Conservation (phyloP, 768 basidiomycete genomes). For the Phlebiopsis gigantea region DNA sequence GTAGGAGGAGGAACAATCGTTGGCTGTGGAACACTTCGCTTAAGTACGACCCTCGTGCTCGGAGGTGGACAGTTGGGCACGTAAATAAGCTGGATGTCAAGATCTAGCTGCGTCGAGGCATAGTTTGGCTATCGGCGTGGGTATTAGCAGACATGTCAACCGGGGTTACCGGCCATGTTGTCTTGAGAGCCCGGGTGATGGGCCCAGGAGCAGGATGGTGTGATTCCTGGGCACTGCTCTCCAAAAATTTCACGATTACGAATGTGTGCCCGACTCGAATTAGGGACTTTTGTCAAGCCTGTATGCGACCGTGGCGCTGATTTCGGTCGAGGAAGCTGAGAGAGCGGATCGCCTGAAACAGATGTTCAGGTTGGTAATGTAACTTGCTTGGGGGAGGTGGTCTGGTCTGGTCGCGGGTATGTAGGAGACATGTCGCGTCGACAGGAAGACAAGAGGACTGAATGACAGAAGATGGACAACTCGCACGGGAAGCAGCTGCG, state of each 20-base stretch:
- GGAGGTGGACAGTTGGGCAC: background rate
- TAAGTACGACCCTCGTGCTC: background rate
- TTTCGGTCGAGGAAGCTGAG: background rate
- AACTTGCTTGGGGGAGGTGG: background rate
- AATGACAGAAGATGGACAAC: background rate
- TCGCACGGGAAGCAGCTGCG: background rate
- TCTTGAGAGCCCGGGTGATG: slow-evolving; percentile 1
- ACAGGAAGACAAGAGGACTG: background rate
- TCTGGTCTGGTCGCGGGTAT: background rate
- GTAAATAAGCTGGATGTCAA: background rate
- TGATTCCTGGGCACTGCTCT: background rate
- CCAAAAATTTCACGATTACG: background rate
- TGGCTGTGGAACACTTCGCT: background rate
- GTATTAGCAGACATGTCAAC: background rate
- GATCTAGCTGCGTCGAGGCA: background rate
- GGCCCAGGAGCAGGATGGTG: background rate
- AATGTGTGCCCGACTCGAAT: too few species aligned
- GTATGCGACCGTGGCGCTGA: background rate
- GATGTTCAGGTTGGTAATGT: background rate
- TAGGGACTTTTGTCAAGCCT: background rate
- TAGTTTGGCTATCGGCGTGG: background rate
- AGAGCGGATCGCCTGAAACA: background rate
- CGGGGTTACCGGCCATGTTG: background rate
- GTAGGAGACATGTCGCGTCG: background rate
- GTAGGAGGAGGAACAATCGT: background rate